Base-by-base conservation (phyloP, 2,329 filamentous ascomycete species). In the Sphaerostilbella broomeana region DNA sequence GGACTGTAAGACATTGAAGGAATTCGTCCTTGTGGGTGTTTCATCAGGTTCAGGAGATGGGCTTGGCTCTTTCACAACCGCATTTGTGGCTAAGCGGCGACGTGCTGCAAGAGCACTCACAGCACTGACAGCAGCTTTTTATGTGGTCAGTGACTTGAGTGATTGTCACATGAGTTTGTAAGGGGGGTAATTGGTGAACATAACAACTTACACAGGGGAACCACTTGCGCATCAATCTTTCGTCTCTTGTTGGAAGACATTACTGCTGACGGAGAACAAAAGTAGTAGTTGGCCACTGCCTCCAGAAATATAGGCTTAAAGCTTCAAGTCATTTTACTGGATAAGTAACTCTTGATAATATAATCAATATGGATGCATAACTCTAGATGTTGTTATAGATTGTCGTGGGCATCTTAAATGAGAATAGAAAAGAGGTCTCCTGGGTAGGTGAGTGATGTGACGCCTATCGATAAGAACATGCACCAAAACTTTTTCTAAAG, bases 61-160 rank as follows among this genome's bases (percentile, higher is more conserved):
- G 15, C 37, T 26, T 11, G 35, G 26, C 11, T 47, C 37, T 9
- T 36, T 45, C 20, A 46, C 42, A 9, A 46, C 46, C 33, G 40
- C 40, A 18, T 46, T 43, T 12, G 44, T 46, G 12, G 41, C 48
- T 13, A 54, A 47, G 9, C 52, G 57, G 20, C 60, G 54, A 11
- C 60, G 54, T 43, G 61, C 62, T 22, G 61, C 57, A 15, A 64
- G 47, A 5, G 62, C 61, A 44, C 59, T 63, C n/a, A 63, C 46
- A n/a, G 62, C 61, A 27, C 57, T 63, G 41, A 56, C 51, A 3
- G 54, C 47, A 40, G 47, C 49, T 46, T 19, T 18, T 26, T 17
- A 32, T 22, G 16, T 12, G 13, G 19, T 27, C 19, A 43, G 20
- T 15, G 17, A 12, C n/a, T 30, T 22, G 16, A 30, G 15, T 29